phyloP scores from a whole-genome alignment of 768 basidiomycete species.

The Serendipita sp. region DNA sequence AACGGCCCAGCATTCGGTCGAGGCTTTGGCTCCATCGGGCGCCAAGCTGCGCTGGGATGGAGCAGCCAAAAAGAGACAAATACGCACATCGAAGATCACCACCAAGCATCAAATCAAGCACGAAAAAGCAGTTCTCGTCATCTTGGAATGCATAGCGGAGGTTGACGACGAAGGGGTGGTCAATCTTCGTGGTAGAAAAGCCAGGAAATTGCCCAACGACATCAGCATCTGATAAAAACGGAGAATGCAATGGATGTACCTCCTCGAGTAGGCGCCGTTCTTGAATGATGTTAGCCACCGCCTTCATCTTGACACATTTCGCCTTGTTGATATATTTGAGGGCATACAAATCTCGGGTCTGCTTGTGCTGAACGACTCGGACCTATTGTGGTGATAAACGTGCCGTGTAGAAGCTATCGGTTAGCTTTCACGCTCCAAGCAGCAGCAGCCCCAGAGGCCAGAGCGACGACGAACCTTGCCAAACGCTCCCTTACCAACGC shows the following conservation, averaged over 20 bases:
- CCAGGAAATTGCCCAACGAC: slow-evolving; percentile 15
- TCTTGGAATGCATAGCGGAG: slow-evolving; percentile 94
- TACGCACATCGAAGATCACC: slow-evolving; percentile 82
- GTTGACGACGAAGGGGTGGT: slow-evolving; percentile 91
- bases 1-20: neutral
- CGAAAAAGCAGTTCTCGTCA: slow-evolving; percentile 97
- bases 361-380: slow-evolving; percentile 92
- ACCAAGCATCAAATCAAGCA: slow-evolving; percentile 91
- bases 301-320: slow-evolving; percentile 78
- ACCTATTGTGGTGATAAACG: slow-evolving; percentile 36
- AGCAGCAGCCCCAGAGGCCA: no score
- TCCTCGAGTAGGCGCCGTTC: slow-evolving; percentile 87
- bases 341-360: slow-evolving; percentile 79
- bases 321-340: slow-evolving; percentile 98
- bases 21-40: neutral
- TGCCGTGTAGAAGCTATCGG: slow-evolving; percentile 1
- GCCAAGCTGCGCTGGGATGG: neutral
- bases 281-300: slow-evolving; percentile 85
- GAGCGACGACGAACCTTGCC: slow-evolving; percentile 59
- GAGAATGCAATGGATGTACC: slow-evolving; percentile 29
- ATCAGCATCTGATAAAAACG: slow-evolving; percentile 6
- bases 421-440: neutral
- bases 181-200: slow-evolving; percentile 42
- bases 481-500: slow-evolving; percentile 94
- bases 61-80: slow-evolving; percentile 1